Conservation (phyloP, 2,329 filamentous ascomycete genomes). For the Mycocentrospora acerina region DNA sequence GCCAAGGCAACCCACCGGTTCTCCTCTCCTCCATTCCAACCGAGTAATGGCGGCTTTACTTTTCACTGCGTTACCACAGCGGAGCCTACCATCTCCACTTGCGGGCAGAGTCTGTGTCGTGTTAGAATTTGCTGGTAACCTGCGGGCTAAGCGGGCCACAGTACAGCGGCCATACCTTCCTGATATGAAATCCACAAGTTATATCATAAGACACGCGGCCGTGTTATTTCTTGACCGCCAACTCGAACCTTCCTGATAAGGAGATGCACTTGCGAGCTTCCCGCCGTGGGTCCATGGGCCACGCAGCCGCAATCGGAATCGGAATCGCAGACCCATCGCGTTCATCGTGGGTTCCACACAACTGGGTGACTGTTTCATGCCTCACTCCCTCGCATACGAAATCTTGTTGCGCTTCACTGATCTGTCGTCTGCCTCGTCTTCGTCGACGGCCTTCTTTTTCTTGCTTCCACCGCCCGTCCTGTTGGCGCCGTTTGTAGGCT, state of each 20-base stretch:
- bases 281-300: too few relatives aligned
- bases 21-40: too few relatives aligned
- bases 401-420: constrained; percentile 52
- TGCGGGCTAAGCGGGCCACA: too few relatives aligned
- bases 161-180: too few relatives aligned
- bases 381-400: constrained; percentile 51
- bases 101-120: too few relatives aligned
- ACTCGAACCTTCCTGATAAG: too few relatives aligned
- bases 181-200: not conserved
- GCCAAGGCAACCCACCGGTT: too few relatives aligned
- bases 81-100: too few relatives aligned
- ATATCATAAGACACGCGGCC: not conserved
- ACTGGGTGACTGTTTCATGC: constrained; percentile 1
- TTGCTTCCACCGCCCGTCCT: constrained; percentile 45
- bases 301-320: not conserved
- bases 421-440: constrained; percentile 51
- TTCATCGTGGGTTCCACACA: not conserved
- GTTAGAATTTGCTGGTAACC: too few relatives aligned
- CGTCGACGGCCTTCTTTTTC: constrained; percentile 47
- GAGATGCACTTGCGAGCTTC: too few relatives aligned
- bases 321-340: not conserved
- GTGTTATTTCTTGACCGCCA: not conserved
- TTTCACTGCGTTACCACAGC: too few relatives aligned
- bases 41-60: too few relatives aligned
- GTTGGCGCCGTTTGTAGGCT: constrained; percentile 40